phyloP scores from a whole-genome alignment of 495 filamentous ascomycete species.

The Aspergillus nidulans region DNA sequence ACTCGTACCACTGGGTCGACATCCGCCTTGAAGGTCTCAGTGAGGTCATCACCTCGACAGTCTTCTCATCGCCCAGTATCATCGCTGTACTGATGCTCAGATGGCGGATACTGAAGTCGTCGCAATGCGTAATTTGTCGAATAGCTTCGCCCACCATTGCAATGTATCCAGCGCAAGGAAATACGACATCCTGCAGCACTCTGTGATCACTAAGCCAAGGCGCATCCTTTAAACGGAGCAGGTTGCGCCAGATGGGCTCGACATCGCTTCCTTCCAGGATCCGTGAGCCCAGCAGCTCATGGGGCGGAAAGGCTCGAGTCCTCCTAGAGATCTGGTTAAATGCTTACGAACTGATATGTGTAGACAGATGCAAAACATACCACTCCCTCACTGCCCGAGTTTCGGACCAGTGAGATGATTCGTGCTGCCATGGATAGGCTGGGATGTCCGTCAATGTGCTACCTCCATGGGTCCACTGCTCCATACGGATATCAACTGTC shows the following conservation, averaged over 20 bases:
- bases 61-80: constrained; percentile 3
- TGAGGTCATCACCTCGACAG: constrained; percentile 22
- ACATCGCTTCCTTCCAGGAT: constrained; percentile 29
- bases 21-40: neutral
- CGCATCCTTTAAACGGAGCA: constrained; percentile 34
- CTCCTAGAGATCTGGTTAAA: constrained; percentile 13
- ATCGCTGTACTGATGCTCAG: constrained; percentile 32
- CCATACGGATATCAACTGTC: constrained; percentile 18
- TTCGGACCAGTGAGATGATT: constrained; percentile 41
- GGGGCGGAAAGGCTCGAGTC: constrained; percentile 34
- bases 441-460: constrained; percentile 37
- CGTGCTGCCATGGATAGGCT: constrained; percentile 47
- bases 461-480: constrained; percentile 22
- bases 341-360: neutral
- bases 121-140: constrained; percentile 31
- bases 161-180: constrained; percentile 44
- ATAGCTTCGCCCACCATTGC: constrained; percentile 43
- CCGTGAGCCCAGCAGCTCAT: constrained; percentile 39
- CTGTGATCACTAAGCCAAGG: constrained; percentile 46
- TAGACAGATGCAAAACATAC: neutral
- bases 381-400: constrained; percentile 37
- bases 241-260: constrained; percentile 45
- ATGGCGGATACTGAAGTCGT: constrained; percentile 12
- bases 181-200: constrained; percentile 31
- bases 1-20: constrained; percentile 36